Evolutionary conservation across 2,329 filamentous ascomycete species (phyloP).

Genomic region (Didymella exigua): DNA sequence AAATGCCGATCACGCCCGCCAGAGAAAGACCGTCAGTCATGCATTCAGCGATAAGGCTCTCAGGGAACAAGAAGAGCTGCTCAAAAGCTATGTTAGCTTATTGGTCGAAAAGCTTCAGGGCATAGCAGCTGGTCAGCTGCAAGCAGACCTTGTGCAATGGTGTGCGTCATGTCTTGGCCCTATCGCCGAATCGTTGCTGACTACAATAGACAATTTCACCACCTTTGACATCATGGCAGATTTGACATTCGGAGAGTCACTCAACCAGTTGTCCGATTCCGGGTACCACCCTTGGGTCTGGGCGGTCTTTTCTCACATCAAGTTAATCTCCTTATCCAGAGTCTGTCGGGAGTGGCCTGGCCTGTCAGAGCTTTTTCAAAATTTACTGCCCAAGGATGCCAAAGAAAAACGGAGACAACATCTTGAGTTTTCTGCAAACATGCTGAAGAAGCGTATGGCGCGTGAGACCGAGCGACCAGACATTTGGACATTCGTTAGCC

Average conservation of each 20-base stretch:
- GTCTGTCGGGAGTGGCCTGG: conserved; percentile 17
- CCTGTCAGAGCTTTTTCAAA: conserved; percentile 11
- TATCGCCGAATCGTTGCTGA: background rate
- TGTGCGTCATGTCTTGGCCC: background rate
- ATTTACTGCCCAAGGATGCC: conserved; percentile 9
- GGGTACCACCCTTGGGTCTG: conserved; percentile 44
- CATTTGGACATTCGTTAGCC: background rate
- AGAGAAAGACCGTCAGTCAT: conserved; percentile 44
- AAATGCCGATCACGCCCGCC: conserved; percentile 43
- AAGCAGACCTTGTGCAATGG: conserved; percentile 31
- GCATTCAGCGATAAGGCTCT: conserved; percentile 49
- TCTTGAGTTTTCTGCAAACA: conserved; percentile 17
- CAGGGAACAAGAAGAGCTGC: conserved; percentile 41
- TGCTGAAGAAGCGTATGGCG: conserved; percentile 32
- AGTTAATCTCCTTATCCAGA: conserved; percentile 2
- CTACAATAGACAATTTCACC: conserved; percentile 4
- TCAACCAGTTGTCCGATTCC: conserved; percentile 36
- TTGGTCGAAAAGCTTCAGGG: conserved; percentile 45
- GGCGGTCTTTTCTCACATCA: conserved; percentile 35
- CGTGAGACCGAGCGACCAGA: conserved; percentile 16
- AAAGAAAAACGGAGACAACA: conserved; percentile 18
- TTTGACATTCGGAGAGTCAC: conserved; percentile 41
- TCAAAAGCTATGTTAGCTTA: conserved; percentile 47
- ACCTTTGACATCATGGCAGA: conserved; percentile 39
- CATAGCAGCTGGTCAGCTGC: conserved; percentile 15